These are phyloP conservation scores for Chytriomyces sp. DNA, from an alignment of 192 early-diverging fungal genomes.

Conservation along the genomic window DNA sequence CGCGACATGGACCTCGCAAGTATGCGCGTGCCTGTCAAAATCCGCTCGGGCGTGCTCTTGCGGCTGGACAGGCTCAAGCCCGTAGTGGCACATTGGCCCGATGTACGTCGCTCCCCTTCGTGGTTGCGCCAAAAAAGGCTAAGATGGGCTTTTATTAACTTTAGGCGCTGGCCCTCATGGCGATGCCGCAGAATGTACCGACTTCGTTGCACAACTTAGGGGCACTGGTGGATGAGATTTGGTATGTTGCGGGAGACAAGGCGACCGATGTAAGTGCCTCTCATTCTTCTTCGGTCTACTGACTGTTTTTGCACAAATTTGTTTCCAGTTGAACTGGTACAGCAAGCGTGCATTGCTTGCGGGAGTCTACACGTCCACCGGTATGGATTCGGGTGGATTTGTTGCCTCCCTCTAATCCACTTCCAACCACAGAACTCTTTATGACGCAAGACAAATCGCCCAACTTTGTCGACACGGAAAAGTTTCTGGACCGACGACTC, in stretches of 20 bases:
- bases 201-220: conserved; percentile 69
- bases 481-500: conserved; percentile 81
- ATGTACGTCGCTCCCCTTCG: conserved; percentile 45
- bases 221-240: conserved; percentile 81
- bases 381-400: conserved; percentile 17
- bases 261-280: conserved; percentile 68
- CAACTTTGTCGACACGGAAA: conserved; percentile 68
- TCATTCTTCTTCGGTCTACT: not conserved
- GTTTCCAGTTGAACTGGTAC: conserved; percentile 85
- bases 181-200: conserved; percentile 75
- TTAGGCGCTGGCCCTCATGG: conserved; percentile 73
- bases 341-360: conserved; percentile 78
- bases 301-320: not conserved
- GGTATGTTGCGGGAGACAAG: conserved; percentile 83
- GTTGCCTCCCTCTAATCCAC: not conserved
- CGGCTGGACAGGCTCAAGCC: conserved; percentile 75
- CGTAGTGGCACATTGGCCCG: conserved; percentile 74
- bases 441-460: conserved; percentile 89
- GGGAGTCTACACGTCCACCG: conserved; percentile 79
- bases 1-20: conserved; percentile 57
- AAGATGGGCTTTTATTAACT: not conserved
- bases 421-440: conserved; percentile 69
- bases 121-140: not conserved
- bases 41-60: conserved; percentile 61
- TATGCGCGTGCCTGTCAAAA: conserved; percentile 49